Conservation (phyloP, 306 rosid species). For the Gillenia trifoliata region DNA sequence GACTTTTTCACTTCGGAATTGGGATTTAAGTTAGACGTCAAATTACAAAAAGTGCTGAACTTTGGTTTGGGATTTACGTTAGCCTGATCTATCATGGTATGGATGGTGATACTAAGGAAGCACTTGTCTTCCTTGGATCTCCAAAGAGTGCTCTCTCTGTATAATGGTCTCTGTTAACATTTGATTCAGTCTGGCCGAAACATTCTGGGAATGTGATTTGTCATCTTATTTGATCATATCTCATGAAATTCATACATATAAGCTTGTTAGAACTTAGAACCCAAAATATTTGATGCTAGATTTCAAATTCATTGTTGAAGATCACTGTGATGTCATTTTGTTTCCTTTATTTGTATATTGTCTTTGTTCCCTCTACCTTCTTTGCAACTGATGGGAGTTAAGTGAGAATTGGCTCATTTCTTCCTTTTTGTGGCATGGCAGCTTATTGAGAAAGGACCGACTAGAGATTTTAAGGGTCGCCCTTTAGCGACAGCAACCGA, state of each 20-base stretch:
- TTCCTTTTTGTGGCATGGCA: conserved; percentile 25
- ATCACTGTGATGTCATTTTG: not conserved
- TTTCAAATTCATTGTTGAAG: not conserved
- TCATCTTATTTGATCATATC: not conserved
- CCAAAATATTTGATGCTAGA: not conserved
- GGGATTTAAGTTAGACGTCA: not conserved
- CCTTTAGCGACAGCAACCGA: conserved; percentile 59
- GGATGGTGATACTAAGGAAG: not conserved
- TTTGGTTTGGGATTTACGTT: not conserved
- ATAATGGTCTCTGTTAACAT: not conserved
- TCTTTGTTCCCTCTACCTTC: conserved; percentile 8
- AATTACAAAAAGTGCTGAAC: not conserved
- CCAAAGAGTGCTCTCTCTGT: not conserved
- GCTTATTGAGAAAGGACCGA: conserved; percentile 62
- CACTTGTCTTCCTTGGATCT: not conserved
- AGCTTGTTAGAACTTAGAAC: not conserved
- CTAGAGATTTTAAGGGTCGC: conserved; percentile 58
- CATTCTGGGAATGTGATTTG: not conserved
- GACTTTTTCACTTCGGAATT: not conserved
- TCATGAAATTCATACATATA: not conserved
- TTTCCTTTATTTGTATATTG: not conserved
- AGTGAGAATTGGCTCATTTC: not conserved
- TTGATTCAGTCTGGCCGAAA: not conserved
- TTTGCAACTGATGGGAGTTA: not conserved
- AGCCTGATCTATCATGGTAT: not conserved